Percentiles rank a stretch among this genome's conserved stretches.
Conservation (phyloP, 306 rosid species). For the Fagus crenata region DNA sequence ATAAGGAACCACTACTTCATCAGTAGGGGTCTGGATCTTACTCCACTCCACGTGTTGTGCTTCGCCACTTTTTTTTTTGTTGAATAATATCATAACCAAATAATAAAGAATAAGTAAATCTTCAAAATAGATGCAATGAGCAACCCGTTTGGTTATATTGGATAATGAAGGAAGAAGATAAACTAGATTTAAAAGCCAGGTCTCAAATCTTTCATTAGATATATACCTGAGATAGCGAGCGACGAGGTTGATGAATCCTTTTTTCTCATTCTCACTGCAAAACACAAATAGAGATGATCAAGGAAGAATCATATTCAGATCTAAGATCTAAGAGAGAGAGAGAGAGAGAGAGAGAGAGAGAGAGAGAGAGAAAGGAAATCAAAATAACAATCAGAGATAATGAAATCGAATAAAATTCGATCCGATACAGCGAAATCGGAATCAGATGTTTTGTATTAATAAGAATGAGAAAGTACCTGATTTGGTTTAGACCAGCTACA, state of each 20-base stretch:
- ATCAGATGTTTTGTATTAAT: background rate
- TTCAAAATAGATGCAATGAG: background rate
- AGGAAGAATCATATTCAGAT: constrained; percentile 16
- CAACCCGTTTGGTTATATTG: background rate
- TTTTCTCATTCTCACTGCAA: constrained; percentile 82
- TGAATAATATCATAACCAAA: background rate
- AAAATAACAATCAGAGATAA: background rate
- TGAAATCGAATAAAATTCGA: background rate
- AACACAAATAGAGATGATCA: constrained; percentile 12
- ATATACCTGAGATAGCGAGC: constrained; percentile 83
- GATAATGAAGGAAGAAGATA: background rate
- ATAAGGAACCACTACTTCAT: constrained; percentile 87
- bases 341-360: background rate
- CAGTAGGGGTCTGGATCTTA: constrained; percentile 95
- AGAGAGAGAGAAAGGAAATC: background rate
- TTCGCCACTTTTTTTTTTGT: constrained; percentile 59
- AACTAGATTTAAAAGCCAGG: background rate
- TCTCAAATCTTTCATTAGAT: background rate
- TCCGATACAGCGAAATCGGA: background rate
- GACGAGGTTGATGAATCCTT: constrained; percentile 82
- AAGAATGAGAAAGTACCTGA: constrained; percentile 44
- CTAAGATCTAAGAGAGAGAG: constrained; percentile 1
- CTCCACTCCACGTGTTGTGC: constrained; percentile 94
- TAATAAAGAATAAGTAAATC: background rate
- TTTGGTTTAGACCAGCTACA: constrained; percentile 68